Conservation (phyloP, 2,329 filamentous ascomycete genomes). For the Beauveria caledonica region DNA sequence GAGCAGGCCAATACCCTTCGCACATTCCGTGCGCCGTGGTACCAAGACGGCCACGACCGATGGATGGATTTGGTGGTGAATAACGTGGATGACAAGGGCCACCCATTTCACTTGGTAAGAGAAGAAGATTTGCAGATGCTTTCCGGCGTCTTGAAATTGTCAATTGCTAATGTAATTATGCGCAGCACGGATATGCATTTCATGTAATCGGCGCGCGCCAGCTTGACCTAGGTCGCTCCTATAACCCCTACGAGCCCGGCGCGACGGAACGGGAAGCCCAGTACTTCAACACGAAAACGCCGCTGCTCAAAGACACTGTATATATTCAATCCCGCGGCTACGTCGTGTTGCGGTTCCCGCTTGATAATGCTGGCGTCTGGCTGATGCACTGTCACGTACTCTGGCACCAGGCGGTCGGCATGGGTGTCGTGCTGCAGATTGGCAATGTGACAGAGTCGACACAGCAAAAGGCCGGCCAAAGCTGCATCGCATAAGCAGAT, state of each 20-base stretch:
- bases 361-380: slow-evolving; percentile 30
- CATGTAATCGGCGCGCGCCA: slow-evolving; percentile 12
- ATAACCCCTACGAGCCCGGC: slow-evolving; percentile 3
- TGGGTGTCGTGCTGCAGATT: slow-evolving; percentile 27
- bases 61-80: slow-evolving; percentile 43
- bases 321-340: slow-evolving; percentile 27
- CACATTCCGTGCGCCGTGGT: slow-evolving; percentile 14
- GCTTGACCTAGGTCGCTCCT: slow-evolving; percentile 5
- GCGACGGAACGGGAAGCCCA: neutral
- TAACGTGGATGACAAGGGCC: slow-evolving; percentile 40
- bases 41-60: slow-evolving; percentile 15
- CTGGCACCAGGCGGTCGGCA: slow-evolving; percentile 31
- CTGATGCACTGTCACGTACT: slow-evolving; percentile 30
- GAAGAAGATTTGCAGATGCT: neutral
- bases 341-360: slow-evolving; percentile 25
- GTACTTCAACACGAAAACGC: slow-evolving; percentile 16
- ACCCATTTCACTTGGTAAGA: slow-evolving; percentile 40
- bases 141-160: neutral
- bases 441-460: slow-evolving; percentile 3
- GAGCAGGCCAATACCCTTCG: slow-evolving; percentile 14
- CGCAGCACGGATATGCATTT: slow-evolving; percentile 16
- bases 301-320: slow-evolving; percentile 27
- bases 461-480: neutral
- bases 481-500: neutral
- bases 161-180: neutral